Conservation (phyloP, 2,329 filamentous ascomycete species). For the Colletotrichum filicis region DNA sequence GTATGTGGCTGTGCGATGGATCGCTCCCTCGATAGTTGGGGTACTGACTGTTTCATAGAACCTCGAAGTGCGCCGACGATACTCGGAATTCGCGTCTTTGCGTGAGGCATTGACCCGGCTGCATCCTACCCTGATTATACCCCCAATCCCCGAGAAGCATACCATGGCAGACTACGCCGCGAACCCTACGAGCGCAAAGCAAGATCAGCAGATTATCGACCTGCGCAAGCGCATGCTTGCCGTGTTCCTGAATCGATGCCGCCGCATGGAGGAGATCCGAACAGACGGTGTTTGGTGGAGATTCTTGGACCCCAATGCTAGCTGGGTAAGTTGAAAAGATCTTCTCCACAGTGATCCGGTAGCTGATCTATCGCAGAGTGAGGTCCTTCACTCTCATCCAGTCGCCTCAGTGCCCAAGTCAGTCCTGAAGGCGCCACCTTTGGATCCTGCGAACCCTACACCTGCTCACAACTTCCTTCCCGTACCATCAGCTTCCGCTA, state of each 20-base stretch:
- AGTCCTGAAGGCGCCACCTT: constrained; percentile 91
- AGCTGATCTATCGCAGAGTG: constrained; percentile 69
- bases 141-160: constrained; percentile 98
- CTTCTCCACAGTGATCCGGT: neutral
- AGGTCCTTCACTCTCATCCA: constrained; percentile 93
- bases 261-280: constrained; percentile 89
- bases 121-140: constrained; percentile 94
- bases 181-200: constrained; percentile 97
- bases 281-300: constrained; percentile 98
- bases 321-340: constrained; percentile 76
- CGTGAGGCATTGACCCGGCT: constrained; percentile 89
- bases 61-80: constrained; percentile 91
- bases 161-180: constrained; percentile 99
- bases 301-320: constrained; percentile 96
- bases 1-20: constrained; percentile 61
- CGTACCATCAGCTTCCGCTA: constrained; percentile 85
- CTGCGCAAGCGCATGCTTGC: constrained; percentile 95
- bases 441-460: constrained; percentile 93
- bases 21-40: neutral
- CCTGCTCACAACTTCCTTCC: constrained; percentile 89
- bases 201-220: constrained; percentile 97
- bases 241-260: constrained; percentile 93
- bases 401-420: constrained; percentile 93
- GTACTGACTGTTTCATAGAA: constrained; percentile 66
- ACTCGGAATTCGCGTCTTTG: constrained; percentile 95